phyloP scores from a whole-genome alignment of 306 rosid genomes.

The Fagus crenata region DNA sequence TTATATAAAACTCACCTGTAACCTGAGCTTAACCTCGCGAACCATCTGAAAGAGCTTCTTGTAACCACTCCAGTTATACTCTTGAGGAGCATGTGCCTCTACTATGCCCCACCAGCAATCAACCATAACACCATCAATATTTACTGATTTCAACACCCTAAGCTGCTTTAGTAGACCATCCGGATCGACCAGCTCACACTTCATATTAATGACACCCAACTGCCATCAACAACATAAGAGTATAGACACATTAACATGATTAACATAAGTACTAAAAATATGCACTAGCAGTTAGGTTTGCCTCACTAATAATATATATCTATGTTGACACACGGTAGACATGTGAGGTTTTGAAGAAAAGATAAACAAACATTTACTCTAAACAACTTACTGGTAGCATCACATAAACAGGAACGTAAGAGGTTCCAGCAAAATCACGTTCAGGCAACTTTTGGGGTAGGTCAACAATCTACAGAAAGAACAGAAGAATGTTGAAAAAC shows the following conservation, averaged over 20 bases:
- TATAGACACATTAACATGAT: constrained; percentile 10
- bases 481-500: constrained; percentile 23
- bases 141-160: constrained; percentile 72
- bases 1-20: constrained; percentile 62
- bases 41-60: constrained; percentile 90
- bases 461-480: constrained; percentile 58
- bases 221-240: constrained; percentile 40
- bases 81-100: constrained; percentile 92
- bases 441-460: constrained; percentile 54
- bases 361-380: constrained; percentile 23
- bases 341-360: constrained; percentile 11
- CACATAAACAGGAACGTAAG: constrained; percentile 84
- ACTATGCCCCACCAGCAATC: constrained; percentile 99
- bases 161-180: constrained; percentile 87
- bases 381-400: constrained; percentile 78
- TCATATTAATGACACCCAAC: constrained; percentile 90
- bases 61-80: constrained; percentile 97
- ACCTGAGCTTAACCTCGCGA: constrained; percentile 76
- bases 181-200: constrained; percentile 91
- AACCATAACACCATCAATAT: constrained; percentile 84
- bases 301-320: background rate
- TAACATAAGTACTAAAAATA: constrained; percentile 24
- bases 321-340: constrained; percentile 13
- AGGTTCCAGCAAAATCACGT: constrained; percentile 74
- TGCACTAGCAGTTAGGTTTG: constrained; percentile 15